A percentile compares a stretch with the other conserved stretches of the same genome.
phyloP scores from a whole-genome alignment of 345 rosid species.

The Sisymbrium irio region DNA sequence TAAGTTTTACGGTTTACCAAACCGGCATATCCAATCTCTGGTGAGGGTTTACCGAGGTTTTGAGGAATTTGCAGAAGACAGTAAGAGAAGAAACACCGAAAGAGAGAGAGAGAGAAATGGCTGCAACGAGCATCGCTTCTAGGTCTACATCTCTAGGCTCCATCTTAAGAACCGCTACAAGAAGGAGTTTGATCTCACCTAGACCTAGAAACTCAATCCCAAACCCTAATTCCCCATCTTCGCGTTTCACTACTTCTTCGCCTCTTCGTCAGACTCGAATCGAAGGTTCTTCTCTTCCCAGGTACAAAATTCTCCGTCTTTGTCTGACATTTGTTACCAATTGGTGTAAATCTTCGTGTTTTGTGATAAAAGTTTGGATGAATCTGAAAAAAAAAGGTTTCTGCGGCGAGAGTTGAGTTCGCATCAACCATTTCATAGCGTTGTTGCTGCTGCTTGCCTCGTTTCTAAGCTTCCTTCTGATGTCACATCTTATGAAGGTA shows the following conservation, averaged over 20 bases:
- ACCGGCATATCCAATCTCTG: neutral
- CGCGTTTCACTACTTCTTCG: constrained; percentile 31
- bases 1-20: neutral
- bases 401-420: constrained; percentile 65
- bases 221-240: constrained; percentile 31
- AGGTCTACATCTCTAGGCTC: constrained; percentile 49
- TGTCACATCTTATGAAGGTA: constrained; percentile 50
- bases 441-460: constrained; percentile 64
- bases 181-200: constrained; percentile 23
- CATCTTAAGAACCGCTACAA: constrained; percentile 31
- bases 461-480: constrained; percentile 65
- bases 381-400: constrained; percentile 43
- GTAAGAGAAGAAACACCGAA: neutral
- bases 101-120: constrained; percentile 31
- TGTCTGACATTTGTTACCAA: neutral
- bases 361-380: neutral
- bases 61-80: constrained; percentile 18
- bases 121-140: constrained; percentile 43
- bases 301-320: constrained; percentile 14
- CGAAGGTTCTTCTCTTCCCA: constrained; percentile 36
- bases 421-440: constrained; percentile 57
- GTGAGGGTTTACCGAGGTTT: constrained; percentile 39
- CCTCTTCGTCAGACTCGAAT: constrained; percentile 36
- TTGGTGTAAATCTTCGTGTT: neutral
- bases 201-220: constrained; percentile 33